phyloP scores from a whole-genome alignment of 768 basidiomycete genomes.

The Termitomyces titanicus region DNA sequence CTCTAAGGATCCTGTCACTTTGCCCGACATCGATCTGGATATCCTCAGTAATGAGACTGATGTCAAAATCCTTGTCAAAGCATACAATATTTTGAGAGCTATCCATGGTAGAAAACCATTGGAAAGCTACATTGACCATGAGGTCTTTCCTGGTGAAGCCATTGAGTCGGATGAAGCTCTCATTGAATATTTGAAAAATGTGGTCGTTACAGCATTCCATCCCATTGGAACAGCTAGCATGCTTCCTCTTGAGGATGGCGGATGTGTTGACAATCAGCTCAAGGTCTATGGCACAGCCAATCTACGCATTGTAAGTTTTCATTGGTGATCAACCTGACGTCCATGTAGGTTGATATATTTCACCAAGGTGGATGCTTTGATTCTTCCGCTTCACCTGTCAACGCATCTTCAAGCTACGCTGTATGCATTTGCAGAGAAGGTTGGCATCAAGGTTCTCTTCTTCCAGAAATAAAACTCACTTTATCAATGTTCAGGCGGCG shows the following conservation, averaged over 20 bases:
- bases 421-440: constrained; percentile 24
- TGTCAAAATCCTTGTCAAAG: constrained; percentile 19
- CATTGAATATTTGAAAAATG: constrained; percentile 1
- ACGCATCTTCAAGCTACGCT: constrained; percentile 17
- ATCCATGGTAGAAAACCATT: constrained; percentile 6
- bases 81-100: constrained; percentile 14
- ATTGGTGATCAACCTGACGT: background rate
- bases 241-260: constrained; percentile 29
- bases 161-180: constrained; percentile 22
- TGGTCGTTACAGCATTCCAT: constrained; percentile 13
- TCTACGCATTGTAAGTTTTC: background rate
- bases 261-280: constrained; percentile 27
- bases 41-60: constrained; percentile 18
- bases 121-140: constrained; percentile 2
- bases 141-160: constrained; percentile 5
- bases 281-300: constrained; percentile 22
- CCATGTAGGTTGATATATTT: too few relatives aligned
- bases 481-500: constrained; percentile 5
- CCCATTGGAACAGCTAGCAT: constrained; percentile 26
- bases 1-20: constrained; percentile 15
- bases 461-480: background rate
- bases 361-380: constrained; percentile 15
- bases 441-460: background rate
- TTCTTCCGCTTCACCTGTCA: constrained; percentile 18
- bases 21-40: constrained; percentile 14